Conservation (phyloP, 768 basidiomycete genomes). For the Boletellus ananas region DNA sequence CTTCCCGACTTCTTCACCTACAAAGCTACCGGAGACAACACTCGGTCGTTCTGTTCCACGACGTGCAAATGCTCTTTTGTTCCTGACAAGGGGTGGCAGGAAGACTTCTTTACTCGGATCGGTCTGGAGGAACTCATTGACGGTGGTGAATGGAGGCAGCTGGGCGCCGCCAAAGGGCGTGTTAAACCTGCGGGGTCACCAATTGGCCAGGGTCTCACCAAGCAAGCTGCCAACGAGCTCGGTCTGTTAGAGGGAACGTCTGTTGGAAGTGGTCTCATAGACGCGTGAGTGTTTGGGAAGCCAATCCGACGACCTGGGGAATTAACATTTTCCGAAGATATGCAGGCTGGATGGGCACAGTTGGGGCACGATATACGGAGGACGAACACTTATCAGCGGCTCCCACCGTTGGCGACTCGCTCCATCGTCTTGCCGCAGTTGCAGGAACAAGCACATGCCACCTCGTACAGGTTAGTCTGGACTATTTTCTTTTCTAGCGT, state of each 20-base stretch:
- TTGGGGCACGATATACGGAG: constrained; percentile 70
- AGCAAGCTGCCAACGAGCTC: constrained; percentile 76
- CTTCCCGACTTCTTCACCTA: constrained; percentile 97
- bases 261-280: constrained; percentile 93
- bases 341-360: constrained; percentile 96
- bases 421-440: constrained; percentile 81
- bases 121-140: constrained; percentile 71
- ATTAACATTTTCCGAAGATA: constrained; percentile 44
- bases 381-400: constrained; percentile 48
- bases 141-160: constrained; percentile 59
- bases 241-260: constrained; percentile 84
- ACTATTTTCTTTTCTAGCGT: not conserved
- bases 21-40: constrained; percentile 69
- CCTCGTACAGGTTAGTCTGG: constrained; percentile 67
- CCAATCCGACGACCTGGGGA: not conserved
- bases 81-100: constrained; percentile 84
- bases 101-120: constrained; percentile 81
- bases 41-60: constrained; percentile 86
- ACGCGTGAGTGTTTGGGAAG: constrained; percentile 58
- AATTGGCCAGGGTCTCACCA: constrained; percentile 78
- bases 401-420: constrained; percentile 71
- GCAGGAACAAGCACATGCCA: constrained; percentile 98
- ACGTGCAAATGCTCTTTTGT: constrained; percentile 96
- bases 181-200: constrained; percentile 81
- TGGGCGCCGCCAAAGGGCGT: constrained; percentile 64